phyloP scores from a whole-genome alignment of 2,329 filamentous ascomycete genomes.

The Metarhizium anisopliae region DNA sequence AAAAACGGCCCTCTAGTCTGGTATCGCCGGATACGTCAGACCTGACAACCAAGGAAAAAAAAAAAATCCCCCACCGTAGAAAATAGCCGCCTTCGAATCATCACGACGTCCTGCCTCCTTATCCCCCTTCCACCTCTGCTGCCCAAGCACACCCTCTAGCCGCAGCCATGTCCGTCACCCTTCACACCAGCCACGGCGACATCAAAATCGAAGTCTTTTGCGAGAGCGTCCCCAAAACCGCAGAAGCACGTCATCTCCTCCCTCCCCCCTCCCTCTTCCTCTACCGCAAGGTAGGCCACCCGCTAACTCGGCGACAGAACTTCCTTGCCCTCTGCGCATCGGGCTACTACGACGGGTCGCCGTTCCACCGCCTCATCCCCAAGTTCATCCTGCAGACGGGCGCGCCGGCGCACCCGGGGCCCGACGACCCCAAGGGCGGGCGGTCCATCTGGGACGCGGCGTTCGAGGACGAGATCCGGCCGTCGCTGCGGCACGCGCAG shows the following conservation, averaged over 20 bases:
- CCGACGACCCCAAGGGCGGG: conserved; percentile 57
- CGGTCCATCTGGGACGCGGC: conserved; percentile 63
- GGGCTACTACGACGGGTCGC: conserved; percentile 63
- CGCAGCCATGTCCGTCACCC: conserved; percentile 51
- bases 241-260: conserved; percentile 49
- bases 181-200: conserved; percentile 83
- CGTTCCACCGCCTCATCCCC: conserved; percentile 73
- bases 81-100: no score
- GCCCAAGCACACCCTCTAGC: no score
- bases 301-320: conserved; percentile 43
- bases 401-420: conserved; percentile 45
- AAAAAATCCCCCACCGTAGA: no score
- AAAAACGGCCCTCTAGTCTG: no score
- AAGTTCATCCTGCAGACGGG: conserved; percentile 76
- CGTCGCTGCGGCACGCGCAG: conserved; percentile 57
- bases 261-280: not conserved
- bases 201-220: conserved; percentile 96
- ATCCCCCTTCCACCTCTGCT: no score
- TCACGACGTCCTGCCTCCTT: no score
- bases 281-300: no score
- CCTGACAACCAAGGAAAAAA: no score
- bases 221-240: conserved; percentile 86
- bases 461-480: conserved; percentile 76
- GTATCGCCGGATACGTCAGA: no score
- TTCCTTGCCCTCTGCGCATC: conserved; percentile 82